These are phyloP conservation scores for Mycena capillaripes DNA, from an alignment of 768 basidiomycete species.

Conservation along the genomic window DNA sequence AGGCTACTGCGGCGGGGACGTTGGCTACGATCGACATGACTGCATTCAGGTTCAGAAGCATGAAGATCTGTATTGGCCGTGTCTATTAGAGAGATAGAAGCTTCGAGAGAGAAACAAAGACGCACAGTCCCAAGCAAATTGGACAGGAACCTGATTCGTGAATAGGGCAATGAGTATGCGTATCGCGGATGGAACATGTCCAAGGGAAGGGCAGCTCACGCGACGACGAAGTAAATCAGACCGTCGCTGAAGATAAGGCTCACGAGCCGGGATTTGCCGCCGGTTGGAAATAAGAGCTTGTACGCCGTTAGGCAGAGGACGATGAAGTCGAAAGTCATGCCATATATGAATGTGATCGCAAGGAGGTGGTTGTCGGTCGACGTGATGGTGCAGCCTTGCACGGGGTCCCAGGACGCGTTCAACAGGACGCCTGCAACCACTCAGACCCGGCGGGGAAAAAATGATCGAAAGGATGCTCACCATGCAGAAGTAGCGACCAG, in stretches of 20 bases:
- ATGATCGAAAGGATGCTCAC: constrained; percentile 47
- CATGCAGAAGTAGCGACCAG: constrained; percentile 80
- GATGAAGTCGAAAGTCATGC: constrained; percentile 78
- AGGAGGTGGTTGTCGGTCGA: constrained; percentile 72
- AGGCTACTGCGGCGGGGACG: constrained; percentile 68
- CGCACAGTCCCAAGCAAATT: constrained; percentile 70
- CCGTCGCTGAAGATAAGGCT: constrained; percentile 80
- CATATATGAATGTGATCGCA: constrained; percentile 78
- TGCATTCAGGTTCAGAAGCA: constrained; percentile 67
- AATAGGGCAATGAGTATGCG: constrained; percentile 24
- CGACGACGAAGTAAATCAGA: constrained; percentile 78
- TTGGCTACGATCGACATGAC: constrained; percentile 72
- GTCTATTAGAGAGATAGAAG: constrained; percentile 5
- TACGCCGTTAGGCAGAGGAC: constrained; percentile 73
- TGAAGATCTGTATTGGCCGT: constrained; percentile 54
- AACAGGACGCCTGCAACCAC: constrained; percentile 64
- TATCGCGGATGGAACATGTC: constrained; percentile 19
- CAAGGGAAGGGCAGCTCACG: constrained; percentile 57
- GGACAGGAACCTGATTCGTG: constrained; percentile 79
- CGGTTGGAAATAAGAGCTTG: constrained; percentile 66
- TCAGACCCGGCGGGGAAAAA: neutral
- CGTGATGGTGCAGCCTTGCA: constrained; percentile 68
- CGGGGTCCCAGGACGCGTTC: constrained; percentile 67
- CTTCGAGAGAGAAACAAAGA: constrained; percentile 2
- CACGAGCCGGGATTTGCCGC: constrained; percentile 71